A percentile compares a stretch with the other conserved stretches of the same genome.
These are phyloP conservation scores for Iberis pinnata DNA, from an alignment of 345 rosid species.

Conservation along the genomic window DNA sequence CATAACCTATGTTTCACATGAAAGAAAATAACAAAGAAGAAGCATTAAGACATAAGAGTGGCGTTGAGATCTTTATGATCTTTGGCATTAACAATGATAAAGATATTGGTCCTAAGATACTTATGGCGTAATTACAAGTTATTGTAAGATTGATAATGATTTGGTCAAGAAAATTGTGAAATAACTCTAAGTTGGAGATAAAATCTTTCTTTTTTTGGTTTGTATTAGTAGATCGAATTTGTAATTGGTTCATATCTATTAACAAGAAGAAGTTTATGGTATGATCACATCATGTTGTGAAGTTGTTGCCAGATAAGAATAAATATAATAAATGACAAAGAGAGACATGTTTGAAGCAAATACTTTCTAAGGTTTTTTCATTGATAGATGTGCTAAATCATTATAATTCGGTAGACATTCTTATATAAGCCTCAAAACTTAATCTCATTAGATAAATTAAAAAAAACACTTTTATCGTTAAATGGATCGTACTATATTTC, in stretches of 20 bases:
- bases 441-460: no score
- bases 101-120: constrained; percentile 17
- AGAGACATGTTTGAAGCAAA: no score
- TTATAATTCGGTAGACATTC: no score
- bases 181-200: constrained; percentile 15
- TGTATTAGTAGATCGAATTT: constrained; percentile 12
- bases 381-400: no score
- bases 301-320: no score
- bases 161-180: constrained; percentile 24
- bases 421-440: no score
- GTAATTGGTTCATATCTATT: constrained; percentile 21
- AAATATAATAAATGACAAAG: no score
- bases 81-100: constrained; percentile 12
- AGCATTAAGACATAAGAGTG: constrained; percentile 13
- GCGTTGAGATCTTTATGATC: constrained; percentile 8
- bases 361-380: no score
- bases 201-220: constrained; percentile 3
- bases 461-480: no score
- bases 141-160: constrained; percentile 16
- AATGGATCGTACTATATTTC: no score
- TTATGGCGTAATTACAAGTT: constrained; percentile 11
- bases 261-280: constrained; percentile 19
- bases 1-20: constrained; percentile 21
- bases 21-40: constrained; percentile 17
- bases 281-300: no score